Evolutionary conservation across 2,329 filamentous ascomycete species (phyloP).

Genomic region (Colletotrichum tropicale): DNA sequence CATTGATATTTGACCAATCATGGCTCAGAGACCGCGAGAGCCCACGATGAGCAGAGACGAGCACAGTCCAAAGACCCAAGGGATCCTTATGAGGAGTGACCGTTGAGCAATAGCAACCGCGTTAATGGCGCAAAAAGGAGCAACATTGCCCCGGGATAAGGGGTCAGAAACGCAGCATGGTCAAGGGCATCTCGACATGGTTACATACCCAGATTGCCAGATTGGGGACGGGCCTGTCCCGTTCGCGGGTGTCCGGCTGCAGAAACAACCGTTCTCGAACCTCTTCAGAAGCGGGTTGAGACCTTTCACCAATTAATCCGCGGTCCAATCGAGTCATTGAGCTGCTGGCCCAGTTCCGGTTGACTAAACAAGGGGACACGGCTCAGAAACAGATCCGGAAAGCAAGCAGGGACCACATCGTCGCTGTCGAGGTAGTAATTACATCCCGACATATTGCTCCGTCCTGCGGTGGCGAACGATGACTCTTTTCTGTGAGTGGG

Average conservation of each 20-base stretch:
- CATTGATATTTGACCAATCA: conserved; percentile 9
- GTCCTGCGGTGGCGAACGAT: background rate
- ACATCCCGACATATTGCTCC: background rate
- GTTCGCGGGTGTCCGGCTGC: background rate
- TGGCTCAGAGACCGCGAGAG: background rate
- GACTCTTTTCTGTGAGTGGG: background rate
- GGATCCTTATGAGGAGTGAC: background rate
- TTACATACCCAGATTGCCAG: background rate
- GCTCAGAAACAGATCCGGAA: background rate
- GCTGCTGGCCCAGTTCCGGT: background rate
- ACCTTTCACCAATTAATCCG: background rate
- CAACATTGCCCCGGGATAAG: background rate
- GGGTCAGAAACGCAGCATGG: background rate
- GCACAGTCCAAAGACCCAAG: background rate
- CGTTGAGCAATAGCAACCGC: background rate
- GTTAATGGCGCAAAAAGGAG: conserved; percentile 8
- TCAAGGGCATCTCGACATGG: conserved; percentile 7
- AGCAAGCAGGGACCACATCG: background rate
- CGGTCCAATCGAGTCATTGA: conserved; percentile 6
- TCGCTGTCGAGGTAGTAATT: background rate
- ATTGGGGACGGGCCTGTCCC: conserved; percentile 2
- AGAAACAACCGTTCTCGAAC: conserved; percentile 13
- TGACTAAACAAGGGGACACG: background rate
- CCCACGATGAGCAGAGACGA: conserved; percentile 7
- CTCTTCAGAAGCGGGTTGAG: background rate